phyloP scores from a whole-genome alignment of 306 rosid genomes.

The Acacia crassicarpa region DNA sequence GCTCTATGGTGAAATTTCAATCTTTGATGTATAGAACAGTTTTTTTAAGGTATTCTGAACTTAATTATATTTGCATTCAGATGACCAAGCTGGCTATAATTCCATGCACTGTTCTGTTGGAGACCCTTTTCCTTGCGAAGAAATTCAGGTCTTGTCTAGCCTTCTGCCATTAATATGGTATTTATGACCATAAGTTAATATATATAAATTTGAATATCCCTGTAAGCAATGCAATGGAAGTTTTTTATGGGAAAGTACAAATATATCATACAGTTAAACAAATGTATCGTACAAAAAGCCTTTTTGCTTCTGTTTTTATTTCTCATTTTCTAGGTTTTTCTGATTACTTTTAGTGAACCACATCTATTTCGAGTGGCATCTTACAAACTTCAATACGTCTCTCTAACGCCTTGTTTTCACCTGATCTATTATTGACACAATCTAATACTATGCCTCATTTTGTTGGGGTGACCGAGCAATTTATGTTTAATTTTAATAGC shows the following conservation, averaged over 20 bases:
- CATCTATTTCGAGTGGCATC: neutral
- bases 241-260: neutral
- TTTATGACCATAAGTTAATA: slow-evolving; percentile 13
- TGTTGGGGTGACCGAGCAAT: neutral
- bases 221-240: neutral
- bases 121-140: slow-evolving; percentile 55
- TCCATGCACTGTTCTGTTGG: slow-evolving; percentile 58
- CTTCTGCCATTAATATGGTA: slow-evolving; percentile 18
- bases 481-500: neutral
- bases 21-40: slow-evolving; percentile 10
- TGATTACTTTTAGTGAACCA: neutral
- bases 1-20: neutral
- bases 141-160: slow-evolving; percentile 46
- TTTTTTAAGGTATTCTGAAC: slow-evolving; percentile 28
- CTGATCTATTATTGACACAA: neutral
- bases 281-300: neutral
- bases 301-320: neutral
- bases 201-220: neutral
- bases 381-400: slow-evolving; percentile 5
- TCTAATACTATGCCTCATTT: neutral
- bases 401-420: slow-evolving; percentile 25
- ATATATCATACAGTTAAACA: neutral
- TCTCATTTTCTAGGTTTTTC: neutral
- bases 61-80: slow-evolving; percentile 45
- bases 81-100: slow-evolving; percentile 67